phyloP scores from a whole-genome alignment of 1,284 basidiomycete species.

The Phenoliferia sp. region DNA sequence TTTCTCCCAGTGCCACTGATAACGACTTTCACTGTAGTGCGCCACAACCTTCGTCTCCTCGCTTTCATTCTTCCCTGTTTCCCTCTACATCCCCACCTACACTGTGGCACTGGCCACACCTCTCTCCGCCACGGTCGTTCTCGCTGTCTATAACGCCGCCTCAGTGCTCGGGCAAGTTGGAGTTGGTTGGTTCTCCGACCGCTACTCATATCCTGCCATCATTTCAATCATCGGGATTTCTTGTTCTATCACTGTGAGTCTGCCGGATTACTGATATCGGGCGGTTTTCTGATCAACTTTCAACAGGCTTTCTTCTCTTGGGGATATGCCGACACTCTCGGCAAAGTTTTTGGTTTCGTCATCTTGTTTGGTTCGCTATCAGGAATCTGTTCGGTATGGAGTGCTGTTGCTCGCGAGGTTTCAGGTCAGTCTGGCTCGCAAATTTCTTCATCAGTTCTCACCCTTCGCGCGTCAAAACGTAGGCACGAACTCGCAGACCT shows the following conservation, averaged over 20 bases:
- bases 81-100: conserved; percentile 16
- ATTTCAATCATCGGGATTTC: not conserved
- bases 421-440: conserved; percentile 7
- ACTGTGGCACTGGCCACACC: not conserved
- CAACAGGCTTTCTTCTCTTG: conserved; percentile 8
- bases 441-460: not conserved
- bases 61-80: conserved; percentile 23
- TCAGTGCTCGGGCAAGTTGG: not conserved
- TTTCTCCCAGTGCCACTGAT: not conserved
- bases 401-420: conserved; percentile 11
- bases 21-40: not conserved
- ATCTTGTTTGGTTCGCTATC: conserved; percentile 8
- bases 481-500: conserved; percentile 1
- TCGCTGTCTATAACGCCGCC: conserved; percentile 14
- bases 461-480: not conserved
- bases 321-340: conserved; percentile 12
- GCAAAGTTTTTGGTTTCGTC: conserved; percentile 17
- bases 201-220: not conserved
- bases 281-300: not conserved
- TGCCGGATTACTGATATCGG: not conserved
- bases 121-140: conserved; percentile 8
- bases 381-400: conserved; percentile 7
- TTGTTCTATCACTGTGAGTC: not conserved
- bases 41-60: conserved; percentile 14
- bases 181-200: not conserved